phyloP scores from a whole-genome alignment of 768 basidiomycete species.

The Lentinula guzmanii region DNA sequence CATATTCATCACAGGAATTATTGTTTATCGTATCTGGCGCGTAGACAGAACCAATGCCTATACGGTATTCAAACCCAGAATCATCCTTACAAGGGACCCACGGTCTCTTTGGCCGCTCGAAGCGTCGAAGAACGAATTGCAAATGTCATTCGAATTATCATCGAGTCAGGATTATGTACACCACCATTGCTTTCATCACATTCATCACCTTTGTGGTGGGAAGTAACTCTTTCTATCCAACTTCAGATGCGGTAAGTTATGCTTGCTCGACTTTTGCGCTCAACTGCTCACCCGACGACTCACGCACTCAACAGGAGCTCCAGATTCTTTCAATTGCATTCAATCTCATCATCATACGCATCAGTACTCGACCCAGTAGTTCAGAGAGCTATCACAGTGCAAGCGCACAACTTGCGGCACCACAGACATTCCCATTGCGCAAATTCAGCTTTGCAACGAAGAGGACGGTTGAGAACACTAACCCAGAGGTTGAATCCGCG shows the following conservation, averaged over 20 bases:
- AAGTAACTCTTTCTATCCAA: constrained; percentile 8
- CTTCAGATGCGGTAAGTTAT: constrained; percentile 1
- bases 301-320: constrained; percentile 1
- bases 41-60: constrained; percentile 6
- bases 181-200: constrained; percentile 6
- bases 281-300: background rate
- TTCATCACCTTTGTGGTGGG: constrained; percentile 3
- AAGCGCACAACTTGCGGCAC: background rate
- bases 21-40: constrained; percentile 10
- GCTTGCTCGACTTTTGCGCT: background rate
- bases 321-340: constrained; percentile 9
- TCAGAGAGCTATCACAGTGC: background rate
- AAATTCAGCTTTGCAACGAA: background rate
- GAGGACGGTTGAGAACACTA: background rate
- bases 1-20: background rate
- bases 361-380: background rate
- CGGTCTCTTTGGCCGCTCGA: background rate
- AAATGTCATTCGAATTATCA: constrained; percentile 11
- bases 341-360: constrained; percentile 12
- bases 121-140: constrained; percentile 2
- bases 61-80: background rate
- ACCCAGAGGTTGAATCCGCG: background rate
- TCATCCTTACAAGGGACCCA: background rate
- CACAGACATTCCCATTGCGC: background rate
- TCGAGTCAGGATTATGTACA: constrained; percentile 12